Base-by-base conservation (phyloP, 192 early-diverging fungal species). In the Umbelopsis isabellina region DNA sequence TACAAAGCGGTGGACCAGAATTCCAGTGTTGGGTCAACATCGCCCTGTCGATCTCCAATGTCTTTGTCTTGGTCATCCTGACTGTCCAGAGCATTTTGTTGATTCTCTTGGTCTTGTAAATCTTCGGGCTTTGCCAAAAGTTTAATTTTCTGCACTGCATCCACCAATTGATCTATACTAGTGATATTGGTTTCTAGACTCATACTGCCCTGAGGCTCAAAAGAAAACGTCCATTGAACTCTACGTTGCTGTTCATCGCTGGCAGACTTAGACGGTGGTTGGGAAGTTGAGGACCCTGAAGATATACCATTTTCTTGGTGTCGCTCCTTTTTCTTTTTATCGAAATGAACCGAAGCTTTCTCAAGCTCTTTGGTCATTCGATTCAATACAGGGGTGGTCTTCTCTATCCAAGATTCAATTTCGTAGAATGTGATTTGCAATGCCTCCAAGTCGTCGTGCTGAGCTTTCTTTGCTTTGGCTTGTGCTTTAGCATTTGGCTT, bases 371-470 rank as follows among this genome's bases (percentile, higher is more conserved):
- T 72, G n/a, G 75, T 80, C 79, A 80, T 80, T 7, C 79, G 61
- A 25, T 49, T 71, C 23, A 80, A 49, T 0, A 76, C 65, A 15
- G 79, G 79, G 1, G 71, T 72, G 4, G 79, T 80, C 50, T 76
- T 75, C 35, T 80, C 79, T 25, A 80, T 80, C 79, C 79, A 80
- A 9, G 74, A 66, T 47, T 80, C 79, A 53, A 80, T 80, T 49
- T 80, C 79, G 49, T 76, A 80, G 65, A 80, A 80, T 15, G 79
- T 80, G 49, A 80, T 80, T 72, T 80, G 79, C 23, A 80, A 51
- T 10, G 71, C 64, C 45, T 80, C 79, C 7, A 80, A 44, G 45
- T 80, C 79, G 61, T 80, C 75, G 21, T 80, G 74, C 25, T 72
- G 69, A 47, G 58, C 46, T 45, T 76, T 76, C 27, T 72, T 66